Conservation (phyloP, 768 basidiomycete species). For the Mycena belliarum region DNA sequence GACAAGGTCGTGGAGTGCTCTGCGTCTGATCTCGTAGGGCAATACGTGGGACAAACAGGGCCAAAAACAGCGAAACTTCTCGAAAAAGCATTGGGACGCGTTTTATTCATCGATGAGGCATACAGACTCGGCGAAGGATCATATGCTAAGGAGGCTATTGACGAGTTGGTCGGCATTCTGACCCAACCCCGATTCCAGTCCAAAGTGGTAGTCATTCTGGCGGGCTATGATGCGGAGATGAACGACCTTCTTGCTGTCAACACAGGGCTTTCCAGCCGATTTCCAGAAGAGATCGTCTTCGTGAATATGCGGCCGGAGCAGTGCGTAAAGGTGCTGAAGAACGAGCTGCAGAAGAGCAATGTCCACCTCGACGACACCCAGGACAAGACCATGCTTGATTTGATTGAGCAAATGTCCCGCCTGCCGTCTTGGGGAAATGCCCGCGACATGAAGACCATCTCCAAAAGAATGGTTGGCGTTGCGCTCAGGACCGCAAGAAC, state of each 20-base stretch:
- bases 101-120: slow-evolving; percentile 74
- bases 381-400: slow-evolving; percentile 37
- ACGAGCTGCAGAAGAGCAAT: slow-evolving; percentile 46
- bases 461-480: slow-evolving; percentile 45
- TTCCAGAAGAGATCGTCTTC: slow-evolving; percentile 62
- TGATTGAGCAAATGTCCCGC: slow-evolving; percentile 42
- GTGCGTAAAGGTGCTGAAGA: slow-evolving; percentile 51
- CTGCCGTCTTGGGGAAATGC: slow-evolving; percentile 71
- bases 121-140: slow-evolving; percentile 62
- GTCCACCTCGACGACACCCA: slow-evolving; percentile 34
- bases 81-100: slow-evolving; percentile 65
- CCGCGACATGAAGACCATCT: slow-evolving; percentile 58
- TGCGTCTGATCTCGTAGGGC: slow-evolving; percentile 66
- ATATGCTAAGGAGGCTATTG: slow-evolving; percentile 72
- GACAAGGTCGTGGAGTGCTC: slow-evolving; percentile 67
- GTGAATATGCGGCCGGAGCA: slow-evolving; percentile 47
- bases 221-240: slow-evolving; percentile 72
- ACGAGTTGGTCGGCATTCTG: slow-evolving; percentile 65
- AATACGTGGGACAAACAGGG: slow-evolving; percentile 73
- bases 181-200: slow-evolving; percentile 58
- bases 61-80: slow-evolving; percentile 62
- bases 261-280: slow-evolving; percentile 65
- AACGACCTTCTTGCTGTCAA: slow-evolving; percentile 60
- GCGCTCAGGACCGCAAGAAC: slow-evolving; percentile 34
- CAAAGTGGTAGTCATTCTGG: slow-evolving; percentile 67